Evolutionary conservation across 1,284 basidiomycete species (phyloP).

Genomic region (Sanghuangporus weigelae): DNA sequence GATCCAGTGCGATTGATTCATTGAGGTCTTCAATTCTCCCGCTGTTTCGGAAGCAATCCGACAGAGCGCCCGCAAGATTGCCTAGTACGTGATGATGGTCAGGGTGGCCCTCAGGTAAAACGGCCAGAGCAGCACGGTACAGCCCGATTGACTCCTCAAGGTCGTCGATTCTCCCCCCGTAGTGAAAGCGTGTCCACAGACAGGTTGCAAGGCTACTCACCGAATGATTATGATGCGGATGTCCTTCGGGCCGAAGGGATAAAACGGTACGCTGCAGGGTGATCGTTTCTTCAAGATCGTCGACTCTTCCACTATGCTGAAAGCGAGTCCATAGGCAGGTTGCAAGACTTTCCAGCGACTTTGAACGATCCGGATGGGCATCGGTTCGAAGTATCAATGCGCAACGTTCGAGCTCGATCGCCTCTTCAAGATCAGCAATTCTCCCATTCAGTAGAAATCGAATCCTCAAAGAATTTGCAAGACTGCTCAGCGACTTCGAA

Average conservation of each 20-base stretch:
- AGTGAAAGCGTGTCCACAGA: not conserved
- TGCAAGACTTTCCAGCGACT: not conserved
- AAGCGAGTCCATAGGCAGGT: not conserved
- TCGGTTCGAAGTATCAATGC: not conserved
- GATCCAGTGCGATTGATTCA: not conserved
- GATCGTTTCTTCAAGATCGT: conserved; percentile 6
- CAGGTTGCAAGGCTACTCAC: not conserved
- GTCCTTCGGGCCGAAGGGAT: not conserved
- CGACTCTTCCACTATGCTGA: conserved; percentile 19
- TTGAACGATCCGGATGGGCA: not conserved
- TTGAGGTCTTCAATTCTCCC: not conserved
- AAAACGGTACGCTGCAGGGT: not conserved
- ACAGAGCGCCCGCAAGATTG: not conserved
- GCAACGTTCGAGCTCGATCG: not conserved
- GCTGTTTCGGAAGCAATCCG: not conserved
- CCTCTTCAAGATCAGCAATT: not conserved
- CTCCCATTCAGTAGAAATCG: not conserved
- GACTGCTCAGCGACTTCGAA: not conserved
- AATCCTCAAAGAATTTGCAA: not conserved
- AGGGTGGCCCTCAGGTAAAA: not conserved
- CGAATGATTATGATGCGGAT: not conserved
- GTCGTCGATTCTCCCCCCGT: not conserved
- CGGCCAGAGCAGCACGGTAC: not conserved
- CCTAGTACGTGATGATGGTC: not conserved
- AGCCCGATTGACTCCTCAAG: not conserved